phyloP scores from a whole-genome alignment of 2,329 filamentous ascomycete genomes.

The Aspergillus fijiensis region DNA sequence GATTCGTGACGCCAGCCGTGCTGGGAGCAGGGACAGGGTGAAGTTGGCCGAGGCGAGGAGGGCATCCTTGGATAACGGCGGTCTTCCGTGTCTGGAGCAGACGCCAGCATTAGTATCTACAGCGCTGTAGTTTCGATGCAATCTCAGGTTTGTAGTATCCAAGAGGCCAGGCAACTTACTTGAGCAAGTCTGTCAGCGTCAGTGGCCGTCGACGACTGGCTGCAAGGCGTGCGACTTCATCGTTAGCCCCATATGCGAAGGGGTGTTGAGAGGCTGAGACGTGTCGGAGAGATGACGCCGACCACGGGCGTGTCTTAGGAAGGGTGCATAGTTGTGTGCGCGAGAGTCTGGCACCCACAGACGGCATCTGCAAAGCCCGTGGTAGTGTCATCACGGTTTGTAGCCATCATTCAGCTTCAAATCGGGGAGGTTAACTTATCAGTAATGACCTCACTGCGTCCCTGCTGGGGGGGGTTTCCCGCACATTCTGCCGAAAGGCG shows the following conservation, averaged over 20 bases:
- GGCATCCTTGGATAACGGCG: constrained; percentile 75
- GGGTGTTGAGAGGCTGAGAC: constrained; percentile 47
- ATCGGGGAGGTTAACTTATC: not conserved
- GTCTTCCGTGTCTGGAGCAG: constrained; percentile 65
- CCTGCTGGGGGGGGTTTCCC: not conserved
- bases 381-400: constrained; percentile 22
- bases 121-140: no score
- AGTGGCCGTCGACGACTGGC: constrained; percentile 75
- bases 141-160: not conserved
- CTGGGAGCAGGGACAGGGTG: constrained; percentile 85
- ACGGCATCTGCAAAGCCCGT: constrained; percentile 14
- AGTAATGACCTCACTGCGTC: constrained; percentile 5
- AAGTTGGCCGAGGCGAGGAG: constrained; percentile 93
- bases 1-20: constrained; percentile 89
- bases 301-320: constrained; percentile 16
- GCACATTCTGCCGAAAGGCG: not conserved
- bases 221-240: constrained; percentile 76
- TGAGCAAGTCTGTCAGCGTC: constrained; percentile 84
- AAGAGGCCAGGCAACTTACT: constrained; percentile 38
- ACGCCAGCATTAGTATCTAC: not conserved
- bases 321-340: not conserved
- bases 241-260: constrained; percentile 60
- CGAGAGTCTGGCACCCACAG: constrained; percentile 12
- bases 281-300: constrained; percentile 19
- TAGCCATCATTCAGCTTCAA: constrained; percentile 21